Conservation (phyloP, 1,139 yeast species). For the Candida sp. region DNA sequence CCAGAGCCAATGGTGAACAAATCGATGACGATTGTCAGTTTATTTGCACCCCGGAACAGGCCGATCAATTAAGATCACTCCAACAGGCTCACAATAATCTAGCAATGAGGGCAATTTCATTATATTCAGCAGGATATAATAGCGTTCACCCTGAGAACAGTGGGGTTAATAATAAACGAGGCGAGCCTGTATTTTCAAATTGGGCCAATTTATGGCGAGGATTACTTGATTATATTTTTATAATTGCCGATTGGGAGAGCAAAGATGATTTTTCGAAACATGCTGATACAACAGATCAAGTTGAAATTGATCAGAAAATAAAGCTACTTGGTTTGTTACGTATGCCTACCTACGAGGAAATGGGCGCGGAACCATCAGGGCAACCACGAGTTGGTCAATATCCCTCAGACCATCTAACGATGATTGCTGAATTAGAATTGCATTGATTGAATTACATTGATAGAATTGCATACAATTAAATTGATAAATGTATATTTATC, state of each 20-base stretch:
- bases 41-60: constrained; percentile 47
- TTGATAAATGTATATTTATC: too few relatives aligned
- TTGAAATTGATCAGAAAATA: constrained; percentile 41
- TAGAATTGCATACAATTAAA: too few relatives aligned
- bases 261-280: constrained; percentile 22
- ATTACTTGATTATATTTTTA: constrained; percentile 73
- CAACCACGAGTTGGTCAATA: constrained; percentile 82
- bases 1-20: constrained; percentile 18
- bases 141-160: constrained; percentile 69
- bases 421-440: constrained; percentile 50
- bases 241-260: constrained; percentile 50
- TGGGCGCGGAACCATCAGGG: constrained; percentile 70
- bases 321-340: constrained; percentile 52
- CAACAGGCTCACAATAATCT: constrained; percentile 53
- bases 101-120: constrained; percentile 60
- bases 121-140: constrained; percentile 69
- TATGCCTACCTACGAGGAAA: constrained; percentile 69
- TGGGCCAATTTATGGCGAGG: constrained; percentile 96
- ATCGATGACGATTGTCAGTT: constrained; percentile 47
- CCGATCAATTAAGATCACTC: constrained; percentile 40
- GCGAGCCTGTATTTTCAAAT: constrained; percentile 82
- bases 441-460: neutral
- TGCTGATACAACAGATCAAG: constrained; percentile 37
- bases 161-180: constrained; percentile 58
- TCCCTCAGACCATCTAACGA: constrained; percentile 85